Conservation (phyloP, 768 basidiomycete genomes). For the Pulveroboletus ravenelii region DNA sequence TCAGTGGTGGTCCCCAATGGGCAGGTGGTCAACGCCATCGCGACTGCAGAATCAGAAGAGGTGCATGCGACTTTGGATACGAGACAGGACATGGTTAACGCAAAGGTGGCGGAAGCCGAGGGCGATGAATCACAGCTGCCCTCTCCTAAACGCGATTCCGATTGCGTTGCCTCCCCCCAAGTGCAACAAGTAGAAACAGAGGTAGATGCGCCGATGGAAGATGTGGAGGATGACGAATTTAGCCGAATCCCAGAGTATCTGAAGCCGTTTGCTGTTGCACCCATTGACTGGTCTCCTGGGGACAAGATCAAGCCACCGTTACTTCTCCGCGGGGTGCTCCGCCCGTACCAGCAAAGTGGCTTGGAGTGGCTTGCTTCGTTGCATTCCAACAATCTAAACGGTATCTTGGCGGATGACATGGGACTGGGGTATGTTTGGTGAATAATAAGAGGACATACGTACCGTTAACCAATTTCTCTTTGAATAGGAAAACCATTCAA, state of each 20-base stretch:
- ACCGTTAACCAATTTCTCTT: neutral
- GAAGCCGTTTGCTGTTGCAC: constrained; percentile 65
- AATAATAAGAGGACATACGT: neutral
- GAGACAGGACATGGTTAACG: neutral
- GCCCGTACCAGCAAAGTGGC: constrained; percentile 91
- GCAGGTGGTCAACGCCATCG: neutral
- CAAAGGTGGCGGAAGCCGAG: neutral
- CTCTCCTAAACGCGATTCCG: neutral
- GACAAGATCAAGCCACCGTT: constrained; percentile 58
- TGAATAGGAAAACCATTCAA: constrained; percentile 85
- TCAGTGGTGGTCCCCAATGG: neutral
- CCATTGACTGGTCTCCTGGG: constrained; percentile 61
- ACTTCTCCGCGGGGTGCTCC: constrained; percentile 79
- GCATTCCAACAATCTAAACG: constrained; percentile 75
- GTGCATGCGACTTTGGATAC: neutral
- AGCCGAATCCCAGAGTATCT: constrained; percentile 50
- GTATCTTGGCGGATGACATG: constrained; percentile 92
- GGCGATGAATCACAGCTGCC: neutral
- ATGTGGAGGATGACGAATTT: constrained; percentile 32
- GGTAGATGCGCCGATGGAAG: constrained; percentile 32
- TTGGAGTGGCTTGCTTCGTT: constrained; percentile 92
- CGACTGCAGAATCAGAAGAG: neutral
- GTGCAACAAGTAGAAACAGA: constrained; percentile 6
- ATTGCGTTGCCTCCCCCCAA: neutral
- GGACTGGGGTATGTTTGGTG: constrained; percentile 69